Base-by-base conservation (phyloP, 805 yeast species). In the Zygoascus bituminiphila region DNA sequence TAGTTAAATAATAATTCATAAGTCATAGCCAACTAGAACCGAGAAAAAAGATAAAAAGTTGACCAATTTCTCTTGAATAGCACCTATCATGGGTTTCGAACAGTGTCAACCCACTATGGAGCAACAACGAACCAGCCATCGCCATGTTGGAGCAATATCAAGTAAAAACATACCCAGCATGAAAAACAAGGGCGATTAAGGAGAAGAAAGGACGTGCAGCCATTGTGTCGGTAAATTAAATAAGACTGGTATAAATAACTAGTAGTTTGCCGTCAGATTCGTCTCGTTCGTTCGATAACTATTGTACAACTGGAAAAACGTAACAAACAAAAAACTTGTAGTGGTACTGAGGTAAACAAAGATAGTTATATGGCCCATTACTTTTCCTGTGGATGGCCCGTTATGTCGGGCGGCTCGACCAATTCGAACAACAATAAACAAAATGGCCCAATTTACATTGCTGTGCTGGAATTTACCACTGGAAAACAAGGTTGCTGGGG, bases 151-250 rank as follows among this genome's bases (percentile, higher is more conserved):
- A 29, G 33, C 33, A 36, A 33, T 40, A 47, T 25, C n/a, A n/a
- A n/a, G n/a, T n/a, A 47, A 19, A 23, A 26, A 53, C 56, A 10
- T 53, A 51, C 76, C 77, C 62, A 61, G 63, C 59, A 62, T 64
- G 51, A 65, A 71, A 50, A 63, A 57, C 42, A 65, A 61, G 41
- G 65, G 68, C 39, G 62, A 47, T 39, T 51, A 55, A 31, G 52
- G 60, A 39, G 57, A 60, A 57, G 56, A 63, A 53, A 59, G 68
- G 65, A 59, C 63, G 42, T 24, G 52, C 45, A 21, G 47, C 52
- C 47, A 47, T 44, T 46, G 47, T 46, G 37, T n/a, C n/a, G n/a
- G n/a, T 12, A 15, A 12, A 29, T 29, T 29, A 29, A 29, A 29
- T 29, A 29, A 29, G n/a, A 12, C 33, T 29, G 33, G n/a, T 29